Conservation (phyloP, 1,284 basidiomycete genomes). For the Malassezia caprae region DNA sequence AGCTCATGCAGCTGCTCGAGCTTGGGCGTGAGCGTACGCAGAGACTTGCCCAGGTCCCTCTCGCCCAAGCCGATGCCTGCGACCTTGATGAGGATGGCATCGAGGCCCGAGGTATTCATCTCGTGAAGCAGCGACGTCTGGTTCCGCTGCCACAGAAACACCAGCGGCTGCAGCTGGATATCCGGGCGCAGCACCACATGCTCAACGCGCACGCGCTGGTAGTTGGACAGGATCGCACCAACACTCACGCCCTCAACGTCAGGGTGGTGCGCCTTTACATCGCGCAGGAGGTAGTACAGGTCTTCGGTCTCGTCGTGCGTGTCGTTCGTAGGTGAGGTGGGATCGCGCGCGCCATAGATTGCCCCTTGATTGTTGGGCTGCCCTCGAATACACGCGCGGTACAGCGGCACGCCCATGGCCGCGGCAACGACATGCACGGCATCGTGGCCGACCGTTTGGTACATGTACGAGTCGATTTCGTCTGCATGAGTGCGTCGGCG, state of each 20-base stretch:
- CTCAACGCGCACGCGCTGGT: conserved; percentile 91
- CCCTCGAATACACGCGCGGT: conserved; percentile 69
- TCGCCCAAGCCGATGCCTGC: conserved; percentile 80
- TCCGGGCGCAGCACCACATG: conserved; percentile 60
- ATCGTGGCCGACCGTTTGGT: conserved; percentile 94
- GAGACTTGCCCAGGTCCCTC: conserved; percentile 65
- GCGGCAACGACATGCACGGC: conserved; percentile 76
- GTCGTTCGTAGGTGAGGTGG: conserved; percentile 47
- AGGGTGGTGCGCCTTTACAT: conserved; percentile 63
- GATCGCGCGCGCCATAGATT: conserved; percentile 63
- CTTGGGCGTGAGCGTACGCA: conserved; percentile 65
- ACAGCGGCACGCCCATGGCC: conserved; percentile 77
- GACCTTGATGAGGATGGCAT: conserved; percentile 84
- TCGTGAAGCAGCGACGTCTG: conserved; percentile 72
- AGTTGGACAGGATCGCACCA: conserved; percentile 93
- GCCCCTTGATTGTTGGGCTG: conserved; percentile 67
- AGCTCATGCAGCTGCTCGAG: conserved; percentile 63
- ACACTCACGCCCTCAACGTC: conserved; percentile 79
- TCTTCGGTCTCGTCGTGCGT: conserved; percentile 92
- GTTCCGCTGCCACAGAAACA: conserved; percentile 86
- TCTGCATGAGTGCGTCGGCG: conserved; percentile 54
- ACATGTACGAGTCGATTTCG: conserved; percentile 96
- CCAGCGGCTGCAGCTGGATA: conserved; percentile 68
- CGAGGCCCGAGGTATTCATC: conserved; percentile 72
- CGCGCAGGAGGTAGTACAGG: conserved; percentile 63